Evolutionary conservation across 2,329 filamentous ascomycete genomes (phyloP), one percentile per base, ranked within the genome.

Genomic region (Cladosporium sp.): DNA sequence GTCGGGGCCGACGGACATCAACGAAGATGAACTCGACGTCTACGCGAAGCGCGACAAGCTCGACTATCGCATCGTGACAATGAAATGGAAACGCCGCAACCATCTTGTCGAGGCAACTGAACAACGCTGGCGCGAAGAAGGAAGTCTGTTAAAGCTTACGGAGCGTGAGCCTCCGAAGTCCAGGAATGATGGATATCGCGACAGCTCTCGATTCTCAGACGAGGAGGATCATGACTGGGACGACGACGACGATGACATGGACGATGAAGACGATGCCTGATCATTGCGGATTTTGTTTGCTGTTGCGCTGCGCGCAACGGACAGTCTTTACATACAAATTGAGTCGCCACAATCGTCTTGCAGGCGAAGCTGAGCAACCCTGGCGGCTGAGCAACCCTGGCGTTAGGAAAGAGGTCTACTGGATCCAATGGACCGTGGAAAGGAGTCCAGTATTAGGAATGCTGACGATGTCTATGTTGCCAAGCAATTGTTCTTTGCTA

Each of bases 1-100:
- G 50, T 53, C 50, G 1, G 50, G 50, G 2, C 50, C 50, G 14
- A 53, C 50, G 18, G 26, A 53, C 26, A 10, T 53, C 5, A 26
- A n/a, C 10, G 50, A 18, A 1, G 16, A 28, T 11, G 23, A 44
- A 14, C 52, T 11, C 18, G 31, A 14, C n/a, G 16, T 35, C 11
- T 44, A 53, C 21, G 28, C 40, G n/a, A 26, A 64, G 21, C 49
- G 33, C 18, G 59, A 58, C 44, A 44, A 31, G 33, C 40, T 60
- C 26, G 46, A 65, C 35, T 56, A 61, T 14, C 53, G 56, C 52
- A 21, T 35, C 16, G 37, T 40, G 14, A 49, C 33, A 8, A 29
- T 66, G 18, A 49, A 28, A 6, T 35, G 57, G 29, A 56, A 53
- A 33, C 40, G 55, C 10, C 37, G 29, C 18, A 35, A 31, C 12